Percentiles rank a stretch among this genome's conserved stretches.
Conservation (phyloP, 108 stramenopile genomes). For the Parietichytrium sp. region DNA sequence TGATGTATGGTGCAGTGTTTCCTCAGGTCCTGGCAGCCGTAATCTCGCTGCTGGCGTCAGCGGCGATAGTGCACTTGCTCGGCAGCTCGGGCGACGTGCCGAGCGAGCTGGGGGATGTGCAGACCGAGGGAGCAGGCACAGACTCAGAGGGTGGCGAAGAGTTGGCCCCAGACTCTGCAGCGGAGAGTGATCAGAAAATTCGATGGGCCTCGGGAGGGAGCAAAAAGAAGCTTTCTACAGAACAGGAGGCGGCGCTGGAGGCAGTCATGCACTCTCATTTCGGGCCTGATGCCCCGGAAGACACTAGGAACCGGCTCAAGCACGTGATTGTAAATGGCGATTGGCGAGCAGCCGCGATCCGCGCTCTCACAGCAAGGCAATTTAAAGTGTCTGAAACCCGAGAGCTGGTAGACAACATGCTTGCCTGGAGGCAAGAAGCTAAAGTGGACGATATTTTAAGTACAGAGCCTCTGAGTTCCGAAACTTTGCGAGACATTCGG, state of each 20-base stretch:
- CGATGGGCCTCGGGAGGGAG: no score
- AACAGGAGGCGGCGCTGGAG: neutral
- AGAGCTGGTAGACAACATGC: constrained; percentile 23
- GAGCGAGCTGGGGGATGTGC: no score
- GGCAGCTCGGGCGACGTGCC: no score
- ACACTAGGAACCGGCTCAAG: neutral
- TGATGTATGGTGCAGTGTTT: no score
- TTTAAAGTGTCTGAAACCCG: neutral
- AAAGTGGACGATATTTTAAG: neutral
- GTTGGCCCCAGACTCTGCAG: no score
- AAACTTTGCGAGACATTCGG: constrained; percentile 20
- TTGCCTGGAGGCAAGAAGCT: neutral
- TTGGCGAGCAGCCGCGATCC: neutral
- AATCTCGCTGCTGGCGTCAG: no score
- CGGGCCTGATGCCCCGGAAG: neutral
- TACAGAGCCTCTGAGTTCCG: neutral
- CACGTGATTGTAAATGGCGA: constrained; percentile 14
- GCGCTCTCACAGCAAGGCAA: neutral
- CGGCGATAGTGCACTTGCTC: no score
- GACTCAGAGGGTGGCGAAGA: no score
- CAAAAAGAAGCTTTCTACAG: no score
- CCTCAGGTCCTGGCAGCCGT: no score
- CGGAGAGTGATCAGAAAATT: no score
- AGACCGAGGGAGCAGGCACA: no score
- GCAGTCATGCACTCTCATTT: neutral